Percentiles rank a stretch among this genome's conserved stretches.
Evolutionary conservation across 73 alveolate species (phyloP).

Genomic region (Uronychia setigera): DNA sequence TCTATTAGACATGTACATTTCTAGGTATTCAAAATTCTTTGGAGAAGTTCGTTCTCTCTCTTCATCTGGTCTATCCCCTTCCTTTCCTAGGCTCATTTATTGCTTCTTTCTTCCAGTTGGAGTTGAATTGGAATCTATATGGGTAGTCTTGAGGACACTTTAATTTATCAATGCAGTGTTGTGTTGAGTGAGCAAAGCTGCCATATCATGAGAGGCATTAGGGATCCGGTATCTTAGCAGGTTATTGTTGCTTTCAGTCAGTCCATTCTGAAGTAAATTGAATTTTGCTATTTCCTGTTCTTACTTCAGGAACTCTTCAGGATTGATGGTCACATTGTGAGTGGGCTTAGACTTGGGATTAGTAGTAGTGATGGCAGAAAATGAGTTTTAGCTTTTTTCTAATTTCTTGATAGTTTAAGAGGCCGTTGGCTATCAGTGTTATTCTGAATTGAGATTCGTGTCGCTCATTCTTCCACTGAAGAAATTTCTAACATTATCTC

Average conservation of each 20-base stretch:
- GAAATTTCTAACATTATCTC: not conserved
- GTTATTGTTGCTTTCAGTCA: not conserved
- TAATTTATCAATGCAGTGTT: not conserved
- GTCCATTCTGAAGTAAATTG: not conserved
- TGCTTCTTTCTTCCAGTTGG: no score
- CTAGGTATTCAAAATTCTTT: not conserved
- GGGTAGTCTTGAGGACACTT: not conserved
- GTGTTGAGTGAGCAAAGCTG: not conserved
- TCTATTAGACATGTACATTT: not conserved
- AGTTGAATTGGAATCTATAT: not conserved
- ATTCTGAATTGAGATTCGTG: not conserved
- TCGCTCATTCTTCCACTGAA: not conserved
- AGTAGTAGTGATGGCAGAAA: no score
- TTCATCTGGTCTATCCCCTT: no score
- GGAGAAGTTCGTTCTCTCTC: no score
- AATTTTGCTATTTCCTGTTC: no score
- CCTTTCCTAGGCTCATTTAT: no score
- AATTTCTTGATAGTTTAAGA: not conserved
- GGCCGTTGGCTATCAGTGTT: not conserved
- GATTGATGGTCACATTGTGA: no score
- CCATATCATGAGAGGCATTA: not conserved
- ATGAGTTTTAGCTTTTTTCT: not conserved
- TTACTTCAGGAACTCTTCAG: no score
- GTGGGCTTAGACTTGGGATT: no score
- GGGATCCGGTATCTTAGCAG: not conserved